A percentile compares a stretch with the other conserved stretches of the same genome.
Evolutionary conservation across 129 eudicot species (phyloP).

Genomic region (Heracleum sosnowskyi): DNA sequence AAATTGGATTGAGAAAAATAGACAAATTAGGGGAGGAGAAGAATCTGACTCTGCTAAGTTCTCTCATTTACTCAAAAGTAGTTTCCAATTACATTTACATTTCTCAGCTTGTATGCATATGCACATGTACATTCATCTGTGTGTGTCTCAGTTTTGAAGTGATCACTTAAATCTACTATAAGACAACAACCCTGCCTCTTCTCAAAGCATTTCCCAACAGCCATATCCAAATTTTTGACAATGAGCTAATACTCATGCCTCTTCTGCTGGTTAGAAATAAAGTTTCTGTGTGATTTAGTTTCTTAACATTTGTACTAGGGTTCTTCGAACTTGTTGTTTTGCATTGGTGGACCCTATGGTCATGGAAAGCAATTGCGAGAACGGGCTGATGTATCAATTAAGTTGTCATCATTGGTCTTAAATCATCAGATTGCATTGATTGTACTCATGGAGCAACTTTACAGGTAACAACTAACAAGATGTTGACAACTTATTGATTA

Average conservation of each 20-base stretch:
- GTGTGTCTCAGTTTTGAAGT: background rate
- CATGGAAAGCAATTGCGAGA: constrained; percentile 68
- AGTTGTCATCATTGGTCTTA: constrained; percentile 67
- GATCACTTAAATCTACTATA: background rate
- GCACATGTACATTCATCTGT: background rate
- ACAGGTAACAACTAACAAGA: constrained; percentile 26
- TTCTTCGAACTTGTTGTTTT: constrained; percentile 61
- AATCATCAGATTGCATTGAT: constrained; percentile 86
- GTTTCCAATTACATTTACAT: background rate
- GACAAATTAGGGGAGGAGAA: background rate
- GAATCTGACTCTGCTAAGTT: background rate
- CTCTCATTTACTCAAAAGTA: background rate
- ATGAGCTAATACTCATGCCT: too few species aligned
- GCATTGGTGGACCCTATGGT: constrained; percentile 96
- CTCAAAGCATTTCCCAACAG: too few species aligned
- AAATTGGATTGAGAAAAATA: background rate
- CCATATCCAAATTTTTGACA: too few species aligned
- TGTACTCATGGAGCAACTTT: constrained; percentile 77
- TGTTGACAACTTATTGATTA: background rate
- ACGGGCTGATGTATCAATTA: constrained; percentile 56
- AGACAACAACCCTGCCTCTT: background rate
- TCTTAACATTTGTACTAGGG: constrained; percentile 23
- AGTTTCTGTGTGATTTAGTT: too few species aligned
- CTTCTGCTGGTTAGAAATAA: too few species aligned
- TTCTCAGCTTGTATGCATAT: background rate